Percentiles rank a stretch among this genome's conserved stretches.
Conservation (phyloP, 805 yeast genomes). For the Zygosaccharomyces gambellarensis region DNA sequence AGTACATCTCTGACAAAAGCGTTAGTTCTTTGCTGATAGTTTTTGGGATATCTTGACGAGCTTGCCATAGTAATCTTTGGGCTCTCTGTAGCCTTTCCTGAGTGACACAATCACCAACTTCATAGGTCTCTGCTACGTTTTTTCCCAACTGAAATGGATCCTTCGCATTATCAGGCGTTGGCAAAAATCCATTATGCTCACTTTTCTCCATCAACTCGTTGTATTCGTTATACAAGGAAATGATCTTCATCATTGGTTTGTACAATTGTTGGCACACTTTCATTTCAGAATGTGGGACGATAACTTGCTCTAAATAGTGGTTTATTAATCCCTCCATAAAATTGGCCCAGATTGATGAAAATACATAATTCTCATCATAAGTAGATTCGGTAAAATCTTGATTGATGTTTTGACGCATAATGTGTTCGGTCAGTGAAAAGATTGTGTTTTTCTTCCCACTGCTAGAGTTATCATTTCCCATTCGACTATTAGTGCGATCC, state of each 20-base stretch:
- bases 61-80: conserved; percentile 32
- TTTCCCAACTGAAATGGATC: conserved; percentile 1
- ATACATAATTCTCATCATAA: conserved; percentile 34
- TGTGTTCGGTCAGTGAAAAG: conserved; percentile 30
- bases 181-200: conserved; percentile 33
- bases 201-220: conserved; percentile 35
- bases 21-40: conserved; percentile 35
- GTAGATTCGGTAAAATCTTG: conserved; percentile 30
- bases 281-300: conserved; percentile 35
- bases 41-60: conserved; percentile 35
- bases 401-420: conserved; percentile 34
- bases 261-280: conserved; percentile 36
- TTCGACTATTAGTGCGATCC: background rate
- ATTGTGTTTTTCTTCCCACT: conserved; percentile 6
- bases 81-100: conserved; percentile 31
- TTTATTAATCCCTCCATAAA: conserved; percentile 38
- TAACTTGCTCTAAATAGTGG: conserved; percentile 34
- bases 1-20: conserved; percentile 34
- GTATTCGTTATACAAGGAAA: conserved; percentile 34
- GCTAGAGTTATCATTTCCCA: background rate
- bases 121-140: background rate
- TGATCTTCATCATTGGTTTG: conserved; percentile 37
- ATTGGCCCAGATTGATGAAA: conserved; percentile 37
- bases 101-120: conserved; percentile 13
- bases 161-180: conserved; percentile 6